Evolutionary conservation across 768 basidiomycete genomes (phyloP), one percentile per base, ranked within the genome.

Genomic region (Suillus bovinus): DNA sequence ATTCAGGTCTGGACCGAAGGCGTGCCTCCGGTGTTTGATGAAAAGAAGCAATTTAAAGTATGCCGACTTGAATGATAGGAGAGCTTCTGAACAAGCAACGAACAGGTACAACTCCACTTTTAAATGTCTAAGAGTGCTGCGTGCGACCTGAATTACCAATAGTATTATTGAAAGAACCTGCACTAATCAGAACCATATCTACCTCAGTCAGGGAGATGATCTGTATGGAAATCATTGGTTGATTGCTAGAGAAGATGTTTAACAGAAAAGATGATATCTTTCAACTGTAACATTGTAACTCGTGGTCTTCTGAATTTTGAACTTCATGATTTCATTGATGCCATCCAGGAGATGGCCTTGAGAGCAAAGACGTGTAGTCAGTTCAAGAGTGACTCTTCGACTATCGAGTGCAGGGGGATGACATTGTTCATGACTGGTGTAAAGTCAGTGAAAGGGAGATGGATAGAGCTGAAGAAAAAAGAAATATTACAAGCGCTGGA

Each of bases 131-230:
- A 86, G 79, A 7, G 84, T 84, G 59, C 72, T 76, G 62, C 79
- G 77, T 31, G 82, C 81, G 49, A 81, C 74, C 85, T 86, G 61
- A 17, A 16, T 46, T 39, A 50, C 47, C 8, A 4, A 20, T 14
- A 42, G 22, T 0, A 20, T 55, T 31, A 60, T n/a, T 8, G 7
- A 14, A 27, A 22, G 46, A 57, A 16, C 46, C 2, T 36, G n/a
- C 16, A 8, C n/a, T 2, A 9, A 50, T 33, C 6, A 49, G 39
- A 24, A 34, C 54, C 61, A 63, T 66, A 67, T 61, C 73, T 79
- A 86, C 84, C 84, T 86, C 84, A 52, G 80, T 72, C 61, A 86
- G 66, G 22, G 77, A 71, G 58, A 86, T 75, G 58, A 86, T 75
- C 84, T 86, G 65, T 44, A 31, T n/a, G 9, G 24, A 27, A 27